Base-by-base conservation (phyloP, 75 land plant genomes). In the Sequoia sempervirens region DNA sequence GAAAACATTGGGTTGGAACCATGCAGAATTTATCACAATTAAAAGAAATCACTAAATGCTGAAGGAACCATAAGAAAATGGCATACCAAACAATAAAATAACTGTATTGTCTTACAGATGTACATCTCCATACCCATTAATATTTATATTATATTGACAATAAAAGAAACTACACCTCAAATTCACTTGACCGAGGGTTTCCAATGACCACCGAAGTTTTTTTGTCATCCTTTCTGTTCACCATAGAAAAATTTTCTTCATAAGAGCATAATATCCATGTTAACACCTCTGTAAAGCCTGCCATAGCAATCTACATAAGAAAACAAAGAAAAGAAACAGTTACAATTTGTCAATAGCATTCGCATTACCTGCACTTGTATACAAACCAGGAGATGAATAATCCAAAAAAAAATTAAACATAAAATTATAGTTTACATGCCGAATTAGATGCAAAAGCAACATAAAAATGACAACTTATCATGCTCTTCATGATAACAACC, bases 111-210 rank as follows among this genome's bases (percentile, higher is more conserved):
- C 2, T 14, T 50, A 1, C 14, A 50, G 14, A 50, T 50, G 53
- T 50, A 50, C 12, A 14, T 32, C 1, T 61, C 23, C n/a, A 61
- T 23, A 23, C n/a, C n/a, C 66, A 23, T 5, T 61, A 61, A 5
- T 61, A 0, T 26, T 11, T 32, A 12, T 70, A 70, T 2, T 70
- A 81, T 20, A 23, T 46, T 81, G 80, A 68, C 8, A 8, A 9
- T 38, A 41, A 37, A 68, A 3, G 37, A 43, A 79, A 14, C 75
- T 87, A 82, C 83, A 96, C 99, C 97, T 98, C 98, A 90, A 96
- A 94, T 80, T 98, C 99, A 79, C 93, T 83, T 5, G 97, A 89
- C 38, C 99, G 98, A 37, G 99, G 99, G 84, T 98, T 96, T 69
- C 90, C 95, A 87, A 94, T 88, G n/a, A 96, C 81, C 8, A 92